Evolutionary conservation across 164 flowering plant genomes (phyloP), one percentile per base, ranked within the genome.

Genomic region (Dillenia turbinata): DNA sequence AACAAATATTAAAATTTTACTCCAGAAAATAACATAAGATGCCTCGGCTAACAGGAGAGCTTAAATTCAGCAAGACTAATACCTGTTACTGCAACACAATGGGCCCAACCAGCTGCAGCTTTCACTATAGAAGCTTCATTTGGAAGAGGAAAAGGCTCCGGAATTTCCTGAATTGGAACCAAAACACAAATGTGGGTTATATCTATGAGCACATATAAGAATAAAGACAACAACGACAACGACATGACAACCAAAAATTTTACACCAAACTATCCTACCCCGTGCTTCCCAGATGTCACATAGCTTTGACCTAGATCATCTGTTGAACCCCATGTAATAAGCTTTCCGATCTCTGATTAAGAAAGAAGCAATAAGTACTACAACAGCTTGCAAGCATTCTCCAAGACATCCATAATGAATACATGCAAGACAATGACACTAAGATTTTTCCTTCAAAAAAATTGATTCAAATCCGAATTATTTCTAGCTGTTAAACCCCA

Each of bases 51-150:
- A 14, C 43, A 58, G 48, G 12, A 16, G 44, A 48, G 40, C 40
- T 33, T 33, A 33, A 33, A 33, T 33, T 6, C 6, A 33, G 40
- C 7, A 33, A n/a, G 40, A 54, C 19, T n/a, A 47, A 11, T 77
- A 95, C 99, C 94, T 71, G 97, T 88, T 43, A 79, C 89, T 22
- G 97, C 76, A 71, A 83, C 85, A 77, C 97, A 89, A 66, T 95
- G 99, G 9, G 99, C 99, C 97, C 99, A 95, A 49, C 99, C 97
- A 0, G 99, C 97, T 13, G 89, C 93, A 54, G 99, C 99, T 67
- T 73, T 76, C 57, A 78, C 81, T 59, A 92, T 78, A 19, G 90
- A 71, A 70, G 84, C 81, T 67, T 89, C 99, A 26, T 73, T 67
- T 24, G 96, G 97, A 59, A 95, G 92, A 53, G 92, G 97, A 58